phyloP scores from a whole-genome alignment of 1,139 yeast genomes.

The Diutina catenulata region DNA sequence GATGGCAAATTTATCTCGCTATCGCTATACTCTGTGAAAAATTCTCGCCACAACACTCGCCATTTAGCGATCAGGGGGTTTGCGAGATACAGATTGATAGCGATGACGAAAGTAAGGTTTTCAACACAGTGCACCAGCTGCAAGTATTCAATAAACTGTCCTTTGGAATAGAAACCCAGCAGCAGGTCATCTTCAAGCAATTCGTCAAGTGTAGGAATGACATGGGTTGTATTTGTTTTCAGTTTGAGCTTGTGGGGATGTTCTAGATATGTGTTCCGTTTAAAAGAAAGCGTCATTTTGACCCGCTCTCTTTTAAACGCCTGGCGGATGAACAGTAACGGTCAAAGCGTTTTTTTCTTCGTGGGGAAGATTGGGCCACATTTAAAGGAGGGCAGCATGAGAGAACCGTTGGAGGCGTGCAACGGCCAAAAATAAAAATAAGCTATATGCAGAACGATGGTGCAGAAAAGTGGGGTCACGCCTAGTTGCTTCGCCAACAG shows the following conservation, averaged over 20 bases:
- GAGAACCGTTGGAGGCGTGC: too few relatives aligned
- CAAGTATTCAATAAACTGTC: not conserved
- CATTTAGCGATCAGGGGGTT: not conserved
- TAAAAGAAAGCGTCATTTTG: constrained; percentile 5
- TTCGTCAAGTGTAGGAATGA: constrained; percentile 3
- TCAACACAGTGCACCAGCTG: constrained; percentile 4
- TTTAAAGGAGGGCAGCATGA: too few relatives aligned
- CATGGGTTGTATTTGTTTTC: not conserved
- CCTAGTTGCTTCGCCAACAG: too few relatives aligned
- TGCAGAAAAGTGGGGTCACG: too few relatives aligned
- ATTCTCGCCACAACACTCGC: constrained; percentile 3
- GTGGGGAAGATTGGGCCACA: too few relatives aligned
- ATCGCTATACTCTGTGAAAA: constrained; percentile 1
- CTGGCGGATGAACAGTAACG: too few relatives aligned
- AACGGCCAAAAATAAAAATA: too few relatives aligned
- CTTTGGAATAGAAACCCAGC: constrained; percentile 2
- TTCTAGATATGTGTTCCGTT: constrained; percentile 2
- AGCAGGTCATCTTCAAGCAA: constrained; percentile 2
- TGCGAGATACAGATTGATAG: constrained; percentile 2
- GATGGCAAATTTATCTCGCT: constrained; percentile 1
- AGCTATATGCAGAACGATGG: too few relatives aligned
- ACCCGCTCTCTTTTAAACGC: not conserved
- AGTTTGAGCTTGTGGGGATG: too few relatives aligned
- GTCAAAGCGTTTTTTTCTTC: too few relatives aligned
- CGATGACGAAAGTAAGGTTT: constrained; percentile 3